These are phyloP conservation scores for Paracoccidioides brasiliensis DNA, from an alignment of 2,329 filamentous ascomycete genomes.

Conservation along the genomic window DNA sequence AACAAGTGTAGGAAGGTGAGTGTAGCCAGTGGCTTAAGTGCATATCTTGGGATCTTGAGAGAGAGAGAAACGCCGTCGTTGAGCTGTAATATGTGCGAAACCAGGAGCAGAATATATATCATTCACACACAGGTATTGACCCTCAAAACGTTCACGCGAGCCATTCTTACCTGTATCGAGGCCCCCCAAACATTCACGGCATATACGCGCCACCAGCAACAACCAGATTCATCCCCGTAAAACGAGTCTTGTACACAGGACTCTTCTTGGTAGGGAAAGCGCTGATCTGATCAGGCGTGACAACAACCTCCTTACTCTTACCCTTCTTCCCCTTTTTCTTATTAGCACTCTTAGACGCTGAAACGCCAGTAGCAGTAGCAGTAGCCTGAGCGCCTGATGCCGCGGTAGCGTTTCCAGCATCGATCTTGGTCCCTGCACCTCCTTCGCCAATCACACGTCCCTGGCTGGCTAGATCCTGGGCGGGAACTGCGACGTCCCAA, in stretches of 20 bases:
- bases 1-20: too few relatives aligned
- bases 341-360: slow-evolving; percentile 19
- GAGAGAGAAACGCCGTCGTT: too few relatives aligned
- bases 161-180: too few relatives aligned
- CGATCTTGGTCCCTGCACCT: slow-evolving; percentile 36
- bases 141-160: too few relatives aligned
- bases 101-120: too few relatives aligned
- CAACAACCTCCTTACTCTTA: slow-evolving; percentile 76
- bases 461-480: slow-evolving; percentile 46
- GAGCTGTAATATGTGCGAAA: too few relatives aligned
- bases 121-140: too few relatives aligned
- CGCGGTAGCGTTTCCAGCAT: slow-evolving; percentile 39
- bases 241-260: slow-evolving; percentile 82
- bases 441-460: slow-evolving; percentile 40
- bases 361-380: slow-evolving; percentile 32
- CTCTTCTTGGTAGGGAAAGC: slow-evolving; percentile 95
- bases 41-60: too few relatives aligned
- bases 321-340: slow-evolving; percentile 39
- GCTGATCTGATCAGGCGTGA: slow-evolving; percentile 85
- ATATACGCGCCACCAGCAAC: slow-evolving; percentile 65
- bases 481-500: slow-evolving; percentile 74
- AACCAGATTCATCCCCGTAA: slow-evolving; percentile 90
- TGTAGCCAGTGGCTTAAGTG: too few relatives aligned
- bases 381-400: slow-evolving; percentile 29
- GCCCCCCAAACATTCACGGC: slow-evolving; percentile 26